Percentiles rank a stretch among this genome's conserved stretches.
Evolutionary conservation across 257 asterid species (phyloP).

Genomic region (Lycium ferocissimum): DNA sequence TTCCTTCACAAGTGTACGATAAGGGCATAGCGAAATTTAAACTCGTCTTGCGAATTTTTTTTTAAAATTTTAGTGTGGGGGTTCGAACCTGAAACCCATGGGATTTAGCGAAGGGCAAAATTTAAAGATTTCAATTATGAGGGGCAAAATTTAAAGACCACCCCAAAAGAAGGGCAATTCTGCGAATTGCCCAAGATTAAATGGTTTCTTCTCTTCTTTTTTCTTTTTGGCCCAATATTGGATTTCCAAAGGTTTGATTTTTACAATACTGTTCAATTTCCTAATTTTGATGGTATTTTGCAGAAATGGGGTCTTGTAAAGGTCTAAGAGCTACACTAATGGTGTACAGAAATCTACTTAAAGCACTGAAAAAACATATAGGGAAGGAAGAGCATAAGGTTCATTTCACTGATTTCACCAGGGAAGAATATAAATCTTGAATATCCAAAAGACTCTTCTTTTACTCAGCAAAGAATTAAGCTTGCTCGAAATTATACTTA

Average conservation of each 20-base stretch:
- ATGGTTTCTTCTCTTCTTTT: neutral
- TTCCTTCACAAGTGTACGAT: too few species aligned
- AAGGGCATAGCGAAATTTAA: too few species aligned
- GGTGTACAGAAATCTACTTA: conserved; percentile 71
- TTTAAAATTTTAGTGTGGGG: too few species aligned
- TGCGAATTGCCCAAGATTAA: too few species aligned
- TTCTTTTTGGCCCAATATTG: neutral
- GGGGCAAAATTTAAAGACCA: too few species aligned
- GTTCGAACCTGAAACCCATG: too few species aligned
- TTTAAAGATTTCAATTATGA: too few species aligned
- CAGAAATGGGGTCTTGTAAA: conserved; percentile 12
- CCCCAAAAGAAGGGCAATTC: too few species aligned
- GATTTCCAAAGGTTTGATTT: neutral
- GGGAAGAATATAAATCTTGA: conserved; percentile 23
- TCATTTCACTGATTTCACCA: conserved; percentile 73
- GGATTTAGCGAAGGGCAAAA: too few species aligned
- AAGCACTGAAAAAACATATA: conserved; percentile 68
- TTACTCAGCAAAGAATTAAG: conserved; percentile 46
- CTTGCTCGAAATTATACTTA: conserved; percentile 73
- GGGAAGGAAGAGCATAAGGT: conserved; percentile 67
- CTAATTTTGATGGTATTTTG: neutral
- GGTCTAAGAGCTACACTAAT: neutral
- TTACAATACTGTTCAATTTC: neutral
- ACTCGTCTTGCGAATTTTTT: too few species aligned
- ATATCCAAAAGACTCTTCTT: conserved; percentile 41